These are phyloP conservation scores for Diplogelasinospora grovesii DNA, from an alignment of 495 filamentous ascomycete species.

Conservation along the genomic window DNA sequence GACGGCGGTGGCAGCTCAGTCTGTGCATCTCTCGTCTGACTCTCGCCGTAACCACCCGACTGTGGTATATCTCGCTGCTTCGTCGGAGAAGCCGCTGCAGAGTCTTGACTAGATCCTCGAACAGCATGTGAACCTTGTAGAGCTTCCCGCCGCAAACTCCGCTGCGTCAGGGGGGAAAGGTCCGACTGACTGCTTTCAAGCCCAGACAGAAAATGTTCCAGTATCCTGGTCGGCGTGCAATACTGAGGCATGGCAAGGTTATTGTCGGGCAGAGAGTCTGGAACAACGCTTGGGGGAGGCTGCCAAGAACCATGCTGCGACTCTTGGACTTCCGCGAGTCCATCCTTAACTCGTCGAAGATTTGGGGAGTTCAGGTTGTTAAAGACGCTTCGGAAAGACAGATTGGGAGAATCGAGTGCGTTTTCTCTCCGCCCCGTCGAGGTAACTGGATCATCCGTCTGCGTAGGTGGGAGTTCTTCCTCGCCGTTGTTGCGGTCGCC, in stretches of 20 bases:
- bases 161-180: conserved; percentile 1
- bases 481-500: no score
- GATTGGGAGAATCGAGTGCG: conserved; percentile 20
- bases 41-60: no score
- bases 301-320: conserved; percentile 28
- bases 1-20: no score
- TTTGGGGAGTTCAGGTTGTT: conserved; percentile 39
- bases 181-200: conserved; percentile 22
- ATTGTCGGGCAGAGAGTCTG: conserved; percentile 35
- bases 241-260: conserved; percentile 18
- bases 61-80: no score
- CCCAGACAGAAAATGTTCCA: conserved; percentile 34
- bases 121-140: no score
- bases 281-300: conserved; percentile 32
- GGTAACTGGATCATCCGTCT: not conserved
- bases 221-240: conserved; percentile 34
- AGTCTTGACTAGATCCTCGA: no score
- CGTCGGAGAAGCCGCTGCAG: no score
- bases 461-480: not conserved
- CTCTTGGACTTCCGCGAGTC: not conserved
- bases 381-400: conserved; percentile 40
- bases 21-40: no score
- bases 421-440: not conserved
- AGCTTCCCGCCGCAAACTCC: not conserved
- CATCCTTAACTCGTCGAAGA: conserved; percentile 11